Conservation (phyloP, 2,329 filamentous ascomycete genomes). For the Fusarium bactridioides region DNA sequence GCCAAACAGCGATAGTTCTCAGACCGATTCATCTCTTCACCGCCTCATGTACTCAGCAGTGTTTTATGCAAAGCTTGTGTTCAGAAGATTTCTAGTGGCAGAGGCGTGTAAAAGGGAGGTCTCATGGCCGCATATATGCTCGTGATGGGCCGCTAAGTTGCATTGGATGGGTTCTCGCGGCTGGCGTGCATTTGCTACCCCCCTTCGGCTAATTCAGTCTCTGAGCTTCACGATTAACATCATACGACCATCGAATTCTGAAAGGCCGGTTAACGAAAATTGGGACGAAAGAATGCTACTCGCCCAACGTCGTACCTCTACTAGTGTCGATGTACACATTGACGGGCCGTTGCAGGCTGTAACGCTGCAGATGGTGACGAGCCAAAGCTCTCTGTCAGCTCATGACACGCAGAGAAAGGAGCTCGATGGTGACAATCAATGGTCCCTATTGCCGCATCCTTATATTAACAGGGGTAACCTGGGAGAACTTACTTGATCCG, state of each 20-base stretch:
- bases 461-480: conserved; percentile 27
- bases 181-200: conserved; percentile 36
- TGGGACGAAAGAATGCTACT: conserved; percentile 1
- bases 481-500: conserved; percentile 23
- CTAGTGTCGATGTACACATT: conserved; percentile 10
- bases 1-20: conserved; percentile 36
- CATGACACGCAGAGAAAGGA: conserved; percentile 13
- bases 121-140: conserved; percentile 36
- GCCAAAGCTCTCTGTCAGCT: neutral
- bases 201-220: conserved; percentile 27
- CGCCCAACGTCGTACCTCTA: neutral
- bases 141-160: conserved; percentile 40
- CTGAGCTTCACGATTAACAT: conserved; percentile 17
- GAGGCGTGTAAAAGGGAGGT: conserved; percentile 31
- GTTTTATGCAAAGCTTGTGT: conserved; percentile 35
- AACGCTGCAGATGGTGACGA: conserved; percentile 11
- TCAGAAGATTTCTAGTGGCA: conserved; percentile 34
- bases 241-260: conserved; percentile 35
- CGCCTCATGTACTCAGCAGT: conserved; percentile 38
- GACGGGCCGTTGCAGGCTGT: conserved; percentile 25
- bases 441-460: conserved; percentile 24
- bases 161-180: conserved; percentile 38
- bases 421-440: conserved; percentile 10
- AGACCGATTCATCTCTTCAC: conserved; percentile 39
- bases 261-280: neutral